These are phyloP conservation scores for Musa balbisiana DNA, from an alignment of 202 grass and related monocot species.

Conservation along the genomic window DNA sequence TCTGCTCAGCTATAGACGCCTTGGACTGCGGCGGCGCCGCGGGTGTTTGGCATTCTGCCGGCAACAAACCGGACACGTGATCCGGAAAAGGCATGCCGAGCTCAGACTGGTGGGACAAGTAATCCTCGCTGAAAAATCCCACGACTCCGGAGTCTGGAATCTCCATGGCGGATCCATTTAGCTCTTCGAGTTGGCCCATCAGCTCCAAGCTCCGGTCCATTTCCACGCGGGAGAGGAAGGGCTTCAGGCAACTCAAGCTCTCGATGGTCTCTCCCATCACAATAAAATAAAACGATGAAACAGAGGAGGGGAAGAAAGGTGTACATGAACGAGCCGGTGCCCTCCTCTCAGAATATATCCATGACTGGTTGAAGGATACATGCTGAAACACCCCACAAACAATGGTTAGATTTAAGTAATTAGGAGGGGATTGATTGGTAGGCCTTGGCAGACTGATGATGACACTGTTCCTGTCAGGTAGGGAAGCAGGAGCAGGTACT, in stretches of 20 bases:
- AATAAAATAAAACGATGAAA: neutral
- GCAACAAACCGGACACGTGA: too few relatives aligned
- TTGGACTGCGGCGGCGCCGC: neutral
- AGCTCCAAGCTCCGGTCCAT: constrained; percentile 16
- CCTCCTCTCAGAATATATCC: too few relatives aligned
- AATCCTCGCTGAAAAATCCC: neutral
- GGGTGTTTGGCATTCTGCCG: neutral
- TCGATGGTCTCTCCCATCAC: neutral
- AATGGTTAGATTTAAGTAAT: too few relatives aligned
- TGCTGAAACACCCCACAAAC: neutral
- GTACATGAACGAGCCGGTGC: too few relatives aligned
- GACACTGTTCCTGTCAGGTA: neutral
- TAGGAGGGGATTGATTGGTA: too few relatives aligned
- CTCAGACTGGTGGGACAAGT: constrained; percentile 1
- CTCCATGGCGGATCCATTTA: constrained; percentile 1
- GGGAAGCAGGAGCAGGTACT: neutral
- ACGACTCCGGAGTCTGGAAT: neutral
- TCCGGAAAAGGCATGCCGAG: neutral
- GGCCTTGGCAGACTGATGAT: neutral
- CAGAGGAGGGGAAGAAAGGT: neutral
- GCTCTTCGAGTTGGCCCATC: constrained; percentile 14
- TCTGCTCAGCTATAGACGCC: neutral
- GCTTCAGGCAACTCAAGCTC: neutral
- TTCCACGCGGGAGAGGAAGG: neutral
- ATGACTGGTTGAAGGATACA: too few relatives aligned